Conservation (phyloP, 2,329 filamentous ascomycete species). For the Remersonia thermophila region DNA sequence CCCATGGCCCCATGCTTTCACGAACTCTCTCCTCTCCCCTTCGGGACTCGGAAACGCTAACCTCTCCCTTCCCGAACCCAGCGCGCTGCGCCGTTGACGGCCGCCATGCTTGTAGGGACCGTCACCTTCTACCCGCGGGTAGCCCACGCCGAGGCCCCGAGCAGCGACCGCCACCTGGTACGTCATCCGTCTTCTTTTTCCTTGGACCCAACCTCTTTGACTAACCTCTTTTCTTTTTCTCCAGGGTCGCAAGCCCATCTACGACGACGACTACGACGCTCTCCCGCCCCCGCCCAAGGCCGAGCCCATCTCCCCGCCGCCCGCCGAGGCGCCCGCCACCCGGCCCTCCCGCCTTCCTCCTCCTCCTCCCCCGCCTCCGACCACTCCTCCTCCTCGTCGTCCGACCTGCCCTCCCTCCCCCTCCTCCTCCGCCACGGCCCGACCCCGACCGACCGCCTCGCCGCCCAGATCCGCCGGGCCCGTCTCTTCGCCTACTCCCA, state of each 20-base stretch:
- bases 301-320: slow-evolving; percentile 18
- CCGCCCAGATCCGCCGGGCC: slow-evolving; percentile 64
- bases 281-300: slow-evolving; percentile 24
- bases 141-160: slow-evolving; percentile 39
- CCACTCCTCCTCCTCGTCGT: slow-evolving; percentile 20
- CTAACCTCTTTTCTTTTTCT: slow-evolving; percentile 6
- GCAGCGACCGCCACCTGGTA: slow-evolving; percentile 17
- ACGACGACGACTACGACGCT: slow-evolving; percentile 56
- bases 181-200: slow-evolving; percentile 1
- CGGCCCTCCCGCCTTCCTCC: slow-evolving; percentile 14
- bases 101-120: slow-evolving; percentile 37
- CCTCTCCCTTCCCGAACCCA: slow-evolving; percentile 19
- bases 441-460: slow-evolving; percentile 81
- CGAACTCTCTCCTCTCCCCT: too few relatives aligned
- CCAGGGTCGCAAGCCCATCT: slow-evolving; percentile 59
- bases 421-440: slow-evolving; percentile 34
- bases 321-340: slow-evolving; percentile 10
- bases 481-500: slow-evolving; percentile 72
- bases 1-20: too few relatives aligned
- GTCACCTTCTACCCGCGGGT: slow-evolving; percentile 35
- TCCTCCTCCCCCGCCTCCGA: slow-evolving; percentile 11
- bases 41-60: slow-evolving; percentile 3
- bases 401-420: slow-evolving; percentile 9
- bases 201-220: background rate
- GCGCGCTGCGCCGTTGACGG: slow-evolving; percentile 43